These are phyloP conservation scores for Vitis amurensis DNA, from an alignment of 164 flowering plant genomes.

Conservation along the genomic window DNA sequence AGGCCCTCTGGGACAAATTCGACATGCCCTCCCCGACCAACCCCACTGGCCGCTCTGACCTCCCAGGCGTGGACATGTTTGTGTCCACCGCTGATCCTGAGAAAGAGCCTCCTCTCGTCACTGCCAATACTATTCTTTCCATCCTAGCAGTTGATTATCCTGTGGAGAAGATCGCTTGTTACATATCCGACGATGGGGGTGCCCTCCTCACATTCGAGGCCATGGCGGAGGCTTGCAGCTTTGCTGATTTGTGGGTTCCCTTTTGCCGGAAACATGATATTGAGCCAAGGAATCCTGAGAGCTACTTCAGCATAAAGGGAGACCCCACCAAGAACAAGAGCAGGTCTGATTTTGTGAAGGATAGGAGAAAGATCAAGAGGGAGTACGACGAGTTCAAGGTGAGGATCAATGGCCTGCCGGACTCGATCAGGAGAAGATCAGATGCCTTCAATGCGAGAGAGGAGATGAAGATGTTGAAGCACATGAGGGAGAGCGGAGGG, in stretches of 20 bases:
- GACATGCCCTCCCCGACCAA: constrained; percentile 70
- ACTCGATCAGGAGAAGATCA: constrained; percentile 81
- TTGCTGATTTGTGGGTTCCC: constrained; percentile 82
- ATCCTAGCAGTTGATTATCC: constrained; percentile 78
- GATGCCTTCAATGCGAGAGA: constrained; percentile 90
- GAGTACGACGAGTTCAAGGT: constrained; percentile 93
- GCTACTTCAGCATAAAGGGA: constrained; percentile 58
- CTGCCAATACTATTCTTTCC: constrained; percentile 80
- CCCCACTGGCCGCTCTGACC: constrained; percentile 76
- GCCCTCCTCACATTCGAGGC: constrained; percentile 79
- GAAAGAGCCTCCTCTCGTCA: constrained; percentile 79
- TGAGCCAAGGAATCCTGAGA: constrained; percentile 80
- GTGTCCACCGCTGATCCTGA: constrained; percentile 91
- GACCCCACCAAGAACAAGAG: constrained; percentile 82
- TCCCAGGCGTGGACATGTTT: constrained; percentile 71
- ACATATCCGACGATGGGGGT: constrained; percentile 84
- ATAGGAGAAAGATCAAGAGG: constrained; percentile 65
- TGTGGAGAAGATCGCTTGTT: constrained; percentile 73
- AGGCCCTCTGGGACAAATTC: constrained; percentile 62
- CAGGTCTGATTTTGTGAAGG: constrained; percentile 73
- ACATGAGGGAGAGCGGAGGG: constrained; percentile 52
- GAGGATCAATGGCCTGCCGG: constrained; percentile 77
- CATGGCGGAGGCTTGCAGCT: constrained; percentile 91
- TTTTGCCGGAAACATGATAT: constrained; percentile 76
- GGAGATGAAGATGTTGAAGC: constrained; percentile 75